These are phyloP conservation scores for Ogataea philodendri DNA, from an alignment of 805 yeast genomes.

Conservation along the genomic window DNA sequence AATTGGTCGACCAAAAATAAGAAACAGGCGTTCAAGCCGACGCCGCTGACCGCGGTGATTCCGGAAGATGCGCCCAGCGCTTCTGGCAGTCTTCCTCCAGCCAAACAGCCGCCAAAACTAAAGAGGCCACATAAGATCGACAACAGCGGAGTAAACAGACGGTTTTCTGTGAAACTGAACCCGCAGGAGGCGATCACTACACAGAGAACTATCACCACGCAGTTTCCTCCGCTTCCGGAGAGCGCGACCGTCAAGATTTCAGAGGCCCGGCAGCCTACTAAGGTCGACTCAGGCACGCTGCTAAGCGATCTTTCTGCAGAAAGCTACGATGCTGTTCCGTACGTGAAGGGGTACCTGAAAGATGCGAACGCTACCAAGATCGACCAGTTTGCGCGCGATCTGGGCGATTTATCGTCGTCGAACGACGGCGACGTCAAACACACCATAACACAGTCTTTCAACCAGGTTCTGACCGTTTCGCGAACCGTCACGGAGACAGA, in stretches of 20 bases:
- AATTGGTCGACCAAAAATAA: slow-evolving; percentile 27
- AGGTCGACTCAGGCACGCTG: slow-evolving; percentile 25
- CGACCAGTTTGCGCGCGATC: slow-evolving; percentile 60
- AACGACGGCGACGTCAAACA: slow-evolving; percentile 58
- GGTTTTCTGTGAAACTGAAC: slow-evolving; percentile 25
- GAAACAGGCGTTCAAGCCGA: slow-evolving; percentile 7
- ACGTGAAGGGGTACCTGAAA: slow-evolving; percentile 49
- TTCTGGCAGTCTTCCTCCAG: background rate
- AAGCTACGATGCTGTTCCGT: slow-evolving; percentile 46
- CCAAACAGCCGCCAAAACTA: slow-evolving; percentile 5
- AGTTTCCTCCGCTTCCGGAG: slow-evolving; percentile 17
- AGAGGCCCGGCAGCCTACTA: slow-evolving; percentile 7
- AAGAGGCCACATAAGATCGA: slow-evolving; percentile 22
- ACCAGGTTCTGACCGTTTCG: slow-evolving; percentile 57
- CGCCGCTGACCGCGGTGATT: slow-evolving; percentile 9
- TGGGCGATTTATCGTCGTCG: slow-evolving; percentile 46
- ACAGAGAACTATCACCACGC: slow-evolving; percentile 1
- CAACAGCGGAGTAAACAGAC: slow-evolving; percentile 22
- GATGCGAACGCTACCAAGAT: slow-evolving; percentile 71
- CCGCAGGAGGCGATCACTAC: slow-evolving; percentile 17
- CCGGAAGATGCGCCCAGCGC: background rate
- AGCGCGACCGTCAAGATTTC: slow-evolving; percentile 4
- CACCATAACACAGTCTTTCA: slow-evolving; percentile 60
- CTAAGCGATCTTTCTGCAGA: slow-evolving; percentile 39
- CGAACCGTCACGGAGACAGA: slow-evolving; percentile 63